phyloP scores from a whole-genome alignment of 768 basidiomycete species.

The Plicaturopsis crispa region DNA sequence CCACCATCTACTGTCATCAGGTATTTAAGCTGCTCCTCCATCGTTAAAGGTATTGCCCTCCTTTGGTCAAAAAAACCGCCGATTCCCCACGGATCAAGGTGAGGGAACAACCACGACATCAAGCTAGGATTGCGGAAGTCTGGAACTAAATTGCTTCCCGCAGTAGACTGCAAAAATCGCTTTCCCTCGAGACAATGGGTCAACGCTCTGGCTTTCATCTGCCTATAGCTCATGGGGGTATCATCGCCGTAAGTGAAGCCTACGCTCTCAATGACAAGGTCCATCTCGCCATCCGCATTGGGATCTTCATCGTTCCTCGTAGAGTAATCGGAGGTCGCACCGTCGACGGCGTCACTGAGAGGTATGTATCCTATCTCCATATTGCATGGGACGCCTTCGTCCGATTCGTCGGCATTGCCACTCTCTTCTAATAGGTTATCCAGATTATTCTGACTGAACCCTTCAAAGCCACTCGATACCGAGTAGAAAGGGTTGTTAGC shows the following conservation, averaged over 20 bases:
- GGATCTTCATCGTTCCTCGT: not conserved
- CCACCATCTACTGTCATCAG: not conserved
- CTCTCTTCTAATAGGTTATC: slow-evolving; percentile 1
- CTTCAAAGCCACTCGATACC: not conserved
- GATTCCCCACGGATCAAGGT: slow-evolving; percentile 11
- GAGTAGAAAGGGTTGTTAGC: not conserved
- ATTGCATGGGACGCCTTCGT: slow-evolving; percentile 2
- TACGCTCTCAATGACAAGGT: slow-evolving; percentile 13
- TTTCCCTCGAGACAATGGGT: not conserved
- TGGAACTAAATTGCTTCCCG: slow-evolving; percentile 1
- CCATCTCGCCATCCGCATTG: not conserved
- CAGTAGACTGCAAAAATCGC: not conserved
- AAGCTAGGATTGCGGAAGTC: slow-evolving; percentile 6
- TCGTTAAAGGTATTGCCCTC: not conserved
- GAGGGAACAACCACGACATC: slow-evolving; percentile 8
- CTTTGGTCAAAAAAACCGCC: slow-evolving; percentile 4
- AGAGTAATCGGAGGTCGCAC: slow-evolving; percentile 1
- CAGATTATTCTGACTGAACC: slow-evolving; percentile 4
- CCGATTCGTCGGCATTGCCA: not conserved
- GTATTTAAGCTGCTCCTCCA: not conserved
- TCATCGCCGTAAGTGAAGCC: slow-evolving; percentile 11
- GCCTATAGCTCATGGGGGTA: slow-evolving; percentile 4
- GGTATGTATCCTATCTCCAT: no score
- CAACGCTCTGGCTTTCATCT: slow-evolving; percentile 5
- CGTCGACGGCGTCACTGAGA: slow-evolving; percentile 6